These are phyloP conservation scores for Lactarius akahatsu DNA, from an alignment of 768 basidiomycete genomes.

Conservation along the genomic window DNA sequence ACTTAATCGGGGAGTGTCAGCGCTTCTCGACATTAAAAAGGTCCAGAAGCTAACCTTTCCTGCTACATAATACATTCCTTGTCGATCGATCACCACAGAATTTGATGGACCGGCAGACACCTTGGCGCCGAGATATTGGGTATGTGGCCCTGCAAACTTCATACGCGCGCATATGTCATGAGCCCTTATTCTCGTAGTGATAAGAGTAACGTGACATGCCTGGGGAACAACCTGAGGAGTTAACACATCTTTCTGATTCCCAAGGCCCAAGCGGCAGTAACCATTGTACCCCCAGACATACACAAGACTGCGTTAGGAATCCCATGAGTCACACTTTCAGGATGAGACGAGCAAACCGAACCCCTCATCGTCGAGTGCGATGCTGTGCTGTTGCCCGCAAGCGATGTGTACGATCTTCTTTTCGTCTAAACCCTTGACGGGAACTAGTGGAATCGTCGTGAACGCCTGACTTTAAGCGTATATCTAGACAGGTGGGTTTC, in stretches of 20 bases:
- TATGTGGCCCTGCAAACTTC: constrained; percentile 74
- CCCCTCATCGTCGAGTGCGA: constrained; percentile 81
- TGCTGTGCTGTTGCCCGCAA: constrained; percentile 83
- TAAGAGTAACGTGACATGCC: constrained; percentile 38
- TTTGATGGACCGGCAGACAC: constrained; percentile 81
- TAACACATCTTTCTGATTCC: constrained; percentile 78
- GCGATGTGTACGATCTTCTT: constrained; percentile 80
- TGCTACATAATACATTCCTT: constrained; percentile 86
- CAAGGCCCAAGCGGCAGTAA: constrained; percentile 87
- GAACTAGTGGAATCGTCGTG: constrained; percentile 44
- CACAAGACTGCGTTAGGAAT: constrained; percentile 51
- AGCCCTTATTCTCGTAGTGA: not conserved
- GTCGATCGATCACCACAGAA: constrained; percentile 79
- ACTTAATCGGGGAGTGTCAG: constrained; percentile 45
- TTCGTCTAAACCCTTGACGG: constrained; percentile 71
- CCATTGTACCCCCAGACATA: constrained; percentile 90
- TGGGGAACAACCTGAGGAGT: constrained; percentile 83
- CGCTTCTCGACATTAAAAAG: not conserved
- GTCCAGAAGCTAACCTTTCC: constrained; percentile 53
- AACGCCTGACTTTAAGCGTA: constrained; percentile 25
- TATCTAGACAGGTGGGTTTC: constrained; percentile 24
- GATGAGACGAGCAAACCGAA: constrained; percentile 34
- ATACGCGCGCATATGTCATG: constrained; percentile 3
- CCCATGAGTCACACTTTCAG: not conserved
- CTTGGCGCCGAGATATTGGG: constrained; percentile 55